Evolutionary conservation across 2,329 filamentous ascomycete genomes (phyloP).

Genomic region (Lachnellula willkommii): DNA sequence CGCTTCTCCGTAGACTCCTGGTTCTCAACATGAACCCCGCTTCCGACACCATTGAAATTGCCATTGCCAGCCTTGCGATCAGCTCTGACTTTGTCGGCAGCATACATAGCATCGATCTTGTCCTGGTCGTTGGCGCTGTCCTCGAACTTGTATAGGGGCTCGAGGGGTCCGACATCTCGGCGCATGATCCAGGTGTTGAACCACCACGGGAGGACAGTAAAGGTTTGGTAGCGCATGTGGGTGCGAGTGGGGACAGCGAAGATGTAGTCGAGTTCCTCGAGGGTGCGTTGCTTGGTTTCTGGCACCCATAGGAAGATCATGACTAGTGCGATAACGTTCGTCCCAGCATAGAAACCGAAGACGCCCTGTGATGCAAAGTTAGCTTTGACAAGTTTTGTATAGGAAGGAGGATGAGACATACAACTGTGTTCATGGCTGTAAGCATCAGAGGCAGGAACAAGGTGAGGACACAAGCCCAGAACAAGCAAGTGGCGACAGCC

Average conservation of each 20-base stretch:
- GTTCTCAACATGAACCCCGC: conserved; percentile 6
- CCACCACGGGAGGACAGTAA: conserved; percentile 25
- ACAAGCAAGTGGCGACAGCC: conserved; percentile 56
- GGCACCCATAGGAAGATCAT: conserved; percentile 54
- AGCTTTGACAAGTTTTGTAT: conserved; percentile 13
- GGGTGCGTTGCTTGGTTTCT: conserved; percentile 49
- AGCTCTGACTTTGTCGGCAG: conserved; percentile 10
- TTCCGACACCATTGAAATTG: background rate
- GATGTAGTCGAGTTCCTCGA: conserved; percentile 42
- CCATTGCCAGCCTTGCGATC: conserved; percentile 3
- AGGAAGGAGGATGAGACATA: background rate
- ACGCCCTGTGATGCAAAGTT: conserved; percentile 32
- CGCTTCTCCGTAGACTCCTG: background rate
- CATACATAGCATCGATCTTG: conserved; percentile 14
- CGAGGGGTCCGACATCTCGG: conserved; percentile 38
- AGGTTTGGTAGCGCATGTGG: conserved; percentile 28
- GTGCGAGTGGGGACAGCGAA: conserved; percentile 33
- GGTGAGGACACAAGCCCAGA: conserved; percentile 57
- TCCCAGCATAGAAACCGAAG: conserved; percentile 50
- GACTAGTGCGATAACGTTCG: conserved; percentile 49
- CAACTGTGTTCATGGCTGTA: conserved; percentile 26
- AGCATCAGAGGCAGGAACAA: conserved; percentile 40
- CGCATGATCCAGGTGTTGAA: conserved; percentile 18
- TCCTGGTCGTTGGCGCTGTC: conserved; percentile 6
- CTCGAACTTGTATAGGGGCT: conserved; percentile 49